These are phyloP conservation scores for Backusella tuberculispora DNA, from an alignment of 192 early-diverging fungal species.

Conservation along the genomic window DNA sequence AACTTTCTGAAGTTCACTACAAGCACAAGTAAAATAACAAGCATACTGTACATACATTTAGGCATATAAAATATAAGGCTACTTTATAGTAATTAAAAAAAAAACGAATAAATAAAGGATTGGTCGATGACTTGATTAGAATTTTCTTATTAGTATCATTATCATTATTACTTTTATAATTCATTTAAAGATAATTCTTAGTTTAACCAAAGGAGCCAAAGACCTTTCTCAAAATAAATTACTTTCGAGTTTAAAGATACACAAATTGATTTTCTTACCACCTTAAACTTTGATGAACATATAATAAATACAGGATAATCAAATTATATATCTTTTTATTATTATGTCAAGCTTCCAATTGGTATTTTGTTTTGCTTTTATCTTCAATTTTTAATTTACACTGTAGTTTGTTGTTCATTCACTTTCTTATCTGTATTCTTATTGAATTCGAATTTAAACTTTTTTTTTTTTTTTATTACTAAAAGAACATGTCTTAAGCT, in stretches of 20 bases:
- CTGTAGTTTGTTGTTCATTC: too few species aligned
- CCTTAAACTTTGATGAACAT: too few species aligned
- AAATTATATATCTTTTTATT: too few species aligned
- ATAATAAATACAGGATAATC: too few species aligned
- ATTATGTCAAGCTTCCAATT: too few species aligned
- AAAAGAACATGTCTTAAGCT: too few species aligned
- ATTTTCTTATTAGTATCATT: not conserved
- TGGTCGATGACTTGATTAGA: not conserved
- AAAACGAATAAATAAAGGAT: not conserved
- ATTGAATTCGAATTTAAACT: too few species aligned
- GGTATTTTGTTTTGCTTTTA: too few species aligned
- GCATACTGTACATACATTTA: constrained; percentile 14
- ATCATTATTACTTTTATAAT: too few species aligned
- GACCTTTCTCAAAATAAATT: not conserved
- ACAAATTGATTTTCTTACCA: not conserved
- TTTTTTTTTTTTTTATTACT: too few species aligned
- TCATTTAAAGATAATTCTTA: not conserved
- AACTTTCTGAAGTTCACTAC: constrained; percentile 63
- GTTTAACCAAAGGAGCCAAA: not conserved
- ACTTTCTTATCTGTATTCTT: too few species aligned
- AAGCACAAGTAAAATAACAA: constrained; percentile 37
- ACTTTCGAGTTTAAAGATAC: not conserved
- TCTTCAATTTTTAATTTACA: too few species aligned
- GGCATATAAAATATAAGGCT: constrained; percentile 7
- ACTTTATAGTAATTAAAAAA: not conserved